Conservation (phyloP, 2,329 filamentous ascomycete genomes). For the Mollisiaceae sp. region DNA sequence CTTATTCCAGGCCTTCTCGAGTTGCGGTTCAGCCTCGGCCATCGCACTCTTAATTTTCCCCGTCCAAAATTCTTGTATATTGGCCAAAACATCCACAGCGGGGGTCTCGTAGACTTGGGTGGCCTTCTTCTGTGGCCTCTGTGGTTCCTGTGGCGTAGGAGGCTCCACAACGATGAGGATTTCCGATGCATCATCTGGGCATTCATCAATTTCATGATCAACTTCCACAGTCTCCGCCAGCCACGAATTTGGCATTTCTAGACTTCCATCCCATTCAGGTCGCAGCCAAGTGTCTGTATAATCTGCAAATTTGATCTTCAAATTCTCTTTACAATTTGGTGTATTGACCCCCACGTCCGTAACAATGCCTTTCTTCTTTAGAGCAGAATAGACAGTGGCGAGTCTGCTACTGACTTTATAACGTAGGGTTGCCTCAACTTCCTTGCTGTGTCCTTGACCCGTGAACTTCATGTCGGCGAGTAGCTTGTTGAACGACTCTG, state of each 20-base stretch:
- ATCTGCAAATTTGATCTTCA: slow-evolving; percentile 17
- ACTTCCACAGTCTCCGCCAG: neutral
- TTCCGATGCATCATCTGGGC: neutral
- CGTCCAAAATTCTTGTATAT: neutral
- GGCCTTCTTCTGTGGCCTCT: neutral
- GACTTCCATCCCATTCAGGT: slow-evolving; percentile 21
- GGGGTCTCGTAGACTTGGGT: neutral
- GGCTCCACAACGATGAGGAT: slow-evolving; percentile 1
- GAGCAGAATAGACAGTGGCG: neutral
- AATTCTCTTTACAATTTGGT: neutral
- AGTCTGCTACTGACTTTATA: neutral
- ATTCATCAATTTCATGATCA: neutral
- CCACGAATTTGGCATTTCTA: neutral
- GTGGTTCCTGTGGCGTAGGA: neutral
- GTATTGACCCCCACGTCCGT: neutral
- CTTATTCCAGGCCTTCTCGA: neutral
- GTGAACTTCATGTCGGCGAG: neutral
- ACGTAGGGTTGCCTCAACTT: neutral
- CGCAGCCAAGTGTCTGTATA: slow-evolving; percentile 23
- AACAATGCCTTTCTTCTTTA: neutral
- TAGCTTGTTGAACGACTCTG: neutral
- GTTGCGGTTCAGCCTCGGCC: neutral
- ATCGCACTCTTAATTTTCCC: neutral
- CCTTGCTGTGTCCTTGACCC: neutral
- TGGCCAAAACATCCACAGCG: neutral